Percentiles rank a stretch among this genome's conserved stretches.
Evolutionary conservation across 139 green algal species (phyloP).

Genomic region (Pleodorina starrii): DNA sequence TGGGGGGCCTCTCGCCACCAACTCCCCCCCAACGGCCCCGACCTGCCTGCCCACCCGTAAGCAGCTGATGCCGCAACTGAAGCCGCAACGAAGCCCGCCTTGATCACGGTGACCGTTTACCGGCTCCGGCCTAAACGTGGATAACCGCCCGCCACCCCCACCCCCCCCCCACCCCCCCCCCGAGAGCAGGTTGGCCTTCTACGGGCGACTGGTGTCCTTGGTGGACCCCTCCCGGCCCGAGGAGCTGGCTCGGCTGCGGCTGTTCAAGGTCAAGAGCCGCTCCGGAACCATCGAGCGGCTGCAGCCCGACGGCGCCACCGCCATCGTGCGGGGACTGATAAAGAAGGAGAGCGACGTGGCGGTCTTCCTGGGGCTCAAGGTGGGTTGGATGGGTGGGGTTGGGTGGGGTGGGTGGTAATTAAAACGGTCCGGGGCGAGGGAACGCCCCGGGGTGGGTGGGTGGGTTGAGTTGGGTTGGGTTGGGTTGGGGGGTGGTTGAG

Average conservation of each 20-base stretch:
- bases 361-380: slow-evolving; percentile 82
- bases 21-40: too few relatives aligned
- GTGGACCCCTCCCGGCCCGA: slow-evolving; percentile 59
- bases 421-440: too few relatives aligned
- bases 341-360: slow-evolving; percentile 95
- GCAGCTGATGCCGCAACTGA: too few relatives aligned
- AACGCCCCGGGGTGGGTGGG: too few relatives aligned
- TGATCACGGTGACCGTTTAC: too few relatives aligned
- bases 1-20: too few relatives aligned
- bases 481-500: neutral
- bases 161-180: too few relatives aligned
- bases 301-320: slow-evolving; percentile 73
- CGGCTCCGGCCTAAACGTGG: too few relatives aligned
- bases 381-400: slow-evolving; percentile 1
- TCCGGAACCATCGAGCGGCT: slow-evolving; percentile 85
- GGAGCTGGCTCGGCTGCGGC: slow-evolving; percentile 67
- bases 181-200: slow-evolving; percentile 91
- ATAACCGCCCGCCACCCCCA: too few relatives aligned
- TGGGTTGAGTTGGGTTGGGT: neutral
- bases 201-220: slow-evolving; percentile 78
- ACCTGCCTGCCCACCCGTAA: too few relatives aligned
- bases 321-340: slow-evolving; percentile 91
- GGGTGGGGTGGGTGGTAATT: neutral
- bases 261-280: slow-evolving; percentile 90
- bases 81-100: too few relatives aligned